phyloP scores from a whole-genome alignment of 2,329 filamentous ascomycete species.

The Coniochaeta sp. region DNA sequence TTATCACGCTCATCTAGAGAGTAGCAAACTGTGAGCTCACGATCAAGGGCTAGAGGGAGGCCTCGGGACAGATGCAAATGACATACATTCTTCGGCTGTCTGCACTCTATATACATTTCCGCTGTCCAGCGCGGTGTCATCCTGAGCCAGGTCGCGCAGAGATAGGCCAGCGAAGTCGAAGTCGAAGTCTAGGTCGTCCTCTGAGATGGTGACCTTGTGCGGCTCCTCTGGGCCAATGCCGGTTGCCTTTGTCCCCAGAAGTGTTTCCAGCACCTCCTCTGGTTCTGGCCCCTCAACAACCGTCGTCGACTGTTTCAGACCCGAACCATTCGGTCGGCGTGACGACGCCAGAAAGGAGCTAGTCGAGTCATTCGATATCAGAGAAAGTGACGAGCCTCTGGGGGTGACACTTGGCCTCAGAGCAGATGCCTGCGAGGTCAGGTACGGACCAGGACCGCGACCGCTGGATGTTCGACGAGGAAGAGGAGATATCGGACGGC shows the following conservation, averaged over 20 bases:
- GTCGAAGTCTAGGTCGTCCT: slow-evolving; percentile 52
- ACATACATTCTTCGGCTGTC: slow-evolving; percentile 63
- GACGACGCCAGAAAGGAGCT: slow-evolving; percentile 63
- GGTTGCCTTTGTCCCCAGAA: slow-evolving; percentile 26
- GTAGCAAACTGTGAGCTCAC: slow-evolving; percentile 9
- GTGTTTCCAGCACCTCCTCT: slow-evolving; percentile 54
- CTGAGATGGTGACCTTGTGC: slow-evolving; percentile 22
- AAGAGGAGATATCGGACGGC: slow-evolving; percentile 65
- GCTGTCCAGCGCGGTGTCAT: slow-evolving; percentile 16
- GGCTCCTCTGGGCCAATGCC: slow-evolving; percentile 7
- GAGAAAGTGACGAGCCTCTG: slow-evolving; percentile 69
- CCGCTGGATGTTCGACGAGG: slow-evolving; percentile 60
- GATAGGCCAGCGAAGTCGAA: slow-evolving; percentile 76
- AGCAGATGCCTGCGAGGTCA: slow-evolving; percentile 56
- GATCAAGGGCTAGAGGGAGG: not conserved
- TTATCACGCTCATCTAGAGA: slow-evolving; percentile 66
- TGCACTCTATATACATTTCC: slow-evolving; percentile 42
- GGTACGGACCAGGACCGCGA: slow-evolving; percentile 44
- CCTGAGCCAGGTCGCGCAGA: slow-evolving; percentile 60
- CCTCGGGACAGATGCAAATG: slow-evolving; percentile 9
- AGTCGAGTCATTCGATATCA: slow-evolving; percentile 70
- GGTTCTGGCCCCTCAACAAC: slow-evolving; percentile 57
- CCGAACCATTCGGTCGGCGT: slow-evolving; percentile 59
- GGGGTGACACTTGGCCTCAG: slow-evolving; percentile 45
- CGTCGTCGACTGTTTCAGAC: slow-evolving; percentile 51